Base-by-base conservation (phyloP, 129 eudicot genomes). In the Sambucus nigra region DNA sequence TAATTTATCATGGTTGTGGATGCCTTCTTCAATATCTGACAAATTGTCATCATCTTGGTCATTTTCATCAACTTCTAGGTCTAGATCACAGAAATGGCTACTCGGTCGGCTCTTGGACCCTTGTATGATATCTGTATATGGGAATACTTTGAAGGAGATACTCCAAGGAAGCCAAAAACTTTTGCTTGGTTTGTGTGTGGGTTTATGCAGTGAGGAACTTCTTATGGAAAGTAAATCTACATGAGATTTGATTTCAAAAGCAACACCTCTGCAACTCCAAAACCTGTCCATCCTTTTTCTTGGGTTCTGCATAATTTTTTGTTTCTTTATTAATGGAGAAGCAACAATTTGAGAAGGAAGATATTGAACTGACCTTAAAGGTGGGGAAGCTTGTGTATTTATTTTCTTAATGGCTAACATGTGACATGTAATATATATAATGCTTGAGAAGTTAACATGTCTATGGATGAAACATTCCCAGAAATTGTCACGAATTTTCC, bases 21-120 rank as follows among this genome's bases (percentile, higher is more conserved):
- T 41, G 11, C 83, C 83, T 66, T 84, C 82, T 65, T 80, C 88
- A 0, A 83, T 75, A 39, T 63, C 72, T 44, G 66, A 59, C 25
- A 84, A 27, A 23, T 66, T 55, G 18, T n/a, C n/a, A n/a, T n/a
- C n/a, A n/a, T n/a, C 66, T 3, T 51, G 33, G 5, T 45, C 47
- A 4, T 29, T 11, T 3, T 39, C 69, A 2, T 67, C 80, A 24
- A 76, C 77, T 0, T 69, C 75, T 4, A 22, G 45, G 18, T 84
- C 88, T 0, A 80, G 15, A 51, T 84, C 94, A 23, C 94, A 84
- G 32, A 80, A 84, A 60, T 84, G 94, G 66, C 94, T 84, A 47
- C 88, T 80, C n/a, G 82, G 35, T 5, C 71, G 61, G 70, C 94
- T 84, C 11, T 28, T 49, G 33, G 82, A 55, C 23, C 82, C 27